Percentiles rank a stretch among this genome's conserved stretches.
Evolutionary conservation across 108 stramenopile genomes (phyloP).

Genomic region (Schizochytrium sp.): DNA sequence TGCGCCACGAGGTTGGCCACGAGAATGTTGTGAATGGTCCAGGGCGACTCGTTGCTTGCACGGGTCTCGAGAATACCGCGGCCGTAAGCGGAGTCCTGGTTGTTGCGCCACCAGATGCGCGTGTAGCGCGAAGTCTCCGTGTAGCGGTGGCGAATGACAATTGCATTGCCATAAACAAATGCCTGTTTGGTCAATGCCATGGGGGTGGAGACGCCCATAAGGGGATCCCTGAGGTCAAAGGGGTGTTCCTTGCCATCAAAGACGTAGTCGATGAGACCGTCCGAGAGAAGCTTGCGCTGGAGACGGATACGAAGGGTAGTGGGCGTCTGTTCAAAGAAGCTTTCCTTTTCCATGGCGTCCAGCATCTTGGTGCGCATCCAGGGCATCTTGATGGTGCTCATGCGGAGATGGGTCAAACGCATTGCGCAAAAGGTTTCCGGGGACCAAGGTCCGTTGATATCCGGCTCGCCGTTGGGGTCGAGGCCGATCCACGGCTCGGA

Average conservation of each 20-base stretch:
- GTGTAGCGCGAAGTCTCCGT: neutral
- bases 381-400: neutral
- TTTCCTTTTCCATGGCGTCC: neutral
- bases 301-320: neutral
- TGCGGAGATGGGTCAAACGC: neutral
- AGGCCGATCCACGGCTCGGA: neutral
- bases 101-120: neutral
- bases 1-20: neutral
- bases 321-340: neutral
- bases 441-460: neutral
- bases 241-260: neutral
- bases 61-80: neutral
- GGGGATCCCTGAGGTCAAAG: neutral
- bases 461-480: neutral
- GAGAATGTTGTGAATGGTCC: neutral
- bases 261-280: neutral
- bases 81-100: neutral
- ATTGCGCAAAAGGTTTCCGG: neutral
- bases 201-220: neutral
- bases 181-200: slow-evolving; percentile 1
- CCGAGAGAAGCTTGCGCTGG: neutral
- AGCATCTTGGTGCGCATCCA: neutral
- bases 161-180: neutral
- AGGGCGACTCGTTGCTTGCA: neutral
- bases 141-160: neutral